These are phyloP conservation scores for Lantana camara DNA, from an alignment of 257 asterid species.

Conservation along the genomic window DNA sequence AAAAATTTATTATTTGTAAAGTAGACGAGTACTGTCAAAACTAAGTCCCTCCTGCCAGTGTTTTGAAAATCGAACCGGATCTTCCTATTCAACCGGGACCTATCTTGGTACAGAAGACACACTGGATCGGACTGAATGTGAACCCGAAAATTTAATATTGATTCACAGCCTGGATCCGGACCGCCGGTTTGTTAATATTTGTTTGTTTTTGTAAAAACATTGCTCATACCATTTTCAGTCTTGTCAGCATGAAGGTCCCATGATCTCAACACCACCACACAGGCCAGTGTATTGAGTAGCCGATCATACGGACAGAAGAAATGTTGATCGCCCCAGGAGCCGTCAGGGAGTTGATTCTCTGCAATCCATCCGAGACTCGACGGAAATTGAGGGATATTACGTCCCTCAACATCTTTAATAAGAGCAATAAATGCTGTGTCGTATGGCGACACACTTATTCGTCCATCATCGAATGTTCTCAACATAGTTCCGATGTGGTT, in stretches of 20 bases:
- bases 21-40: no score
- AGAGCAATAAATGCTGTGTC: slow-evolving; percentile 55
- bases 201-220: no score
- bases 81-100: no score
- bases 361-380: slow-evolving; percentile 45
- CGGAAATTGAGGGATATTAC: slow-evolving; percentile 39
- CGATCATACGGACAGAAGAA: slow-evolving; percentile 36
- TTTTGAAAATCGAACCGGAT: no score
- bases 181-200: no score
- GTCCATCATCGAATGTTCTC: slow-evolving; percentile 41
- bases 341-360: slow-evolving; percentile 42
- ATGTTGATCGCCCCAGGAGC: slow-evolving; percentile 49
- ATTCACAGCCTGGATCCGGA: no score
- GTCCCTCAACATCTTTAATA: slow-evolving; percentile 22
- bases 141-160: no score
- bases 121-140: no score
- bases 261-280: slow-evolving; percentile 42
- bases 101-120: no score
- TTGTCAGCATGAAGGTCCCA: slow-evolving; percentile 36
- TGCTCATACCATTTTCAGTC: slow-evolving; percentile 32
- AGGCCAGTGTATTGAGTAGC: slow-evolving; percentile 45
- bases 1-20: not conserved
- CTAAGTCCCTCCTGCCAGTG: no score
- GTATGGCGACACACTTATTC: slow-evolving; percentile 48
- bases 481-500: slow-evolving; percentile 22